A percentile compares a stretch with the other conserved stretches of the same genome.
Conservation (phyloP, 805 yeast genomes). For the Candida silvatica region DNA sequence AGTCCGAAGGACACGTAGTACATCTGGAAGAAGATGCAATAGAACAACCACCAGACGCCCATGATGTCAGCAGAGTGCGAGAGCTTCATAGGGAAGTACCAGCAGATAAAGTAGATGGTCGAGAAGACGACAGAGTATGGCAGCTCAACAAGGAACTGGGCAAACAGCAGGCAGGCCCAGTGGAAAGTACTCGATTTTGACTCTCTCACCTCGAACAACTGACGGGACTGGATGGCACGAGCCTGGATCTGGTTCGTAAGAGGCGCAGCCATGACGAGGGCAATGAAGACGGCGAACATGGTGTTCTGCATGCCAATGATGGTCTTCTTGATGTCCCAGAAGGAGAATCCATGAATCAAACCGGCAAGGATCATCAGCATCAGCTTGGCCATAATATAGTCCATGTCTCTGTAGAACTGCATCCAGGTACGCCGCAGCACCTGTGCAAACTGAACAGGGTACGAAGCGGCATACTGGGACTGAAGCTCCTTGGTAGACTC, state of each 20-base stretch:
- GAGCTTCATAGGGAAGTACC: slow-evolving; percentile 29
- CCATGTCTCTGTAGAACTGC: slow-evolving; percentile 41
- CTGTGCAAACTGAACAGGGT: slow-evolving; percentile 26
- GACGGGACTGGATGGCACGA: slow-evolving; percentile 51
- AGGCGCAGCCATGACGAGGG: slow-evolving; percentile 51
- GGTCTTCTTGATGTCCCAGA: slow-evolving; percentile 47
- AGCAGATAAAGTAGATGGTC: slow-evolving; percentile 37
- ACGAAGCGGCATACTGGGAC: slow-evolving; percentile 35
- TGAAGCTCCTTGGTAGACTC: slow-evolving; percentile 6
- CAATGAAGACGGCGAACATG: slow-evolving; percentile 41
- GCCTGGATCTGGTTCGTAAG: slow-evolving; percentile 59
- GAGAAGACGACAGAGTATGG: slow-evolving; percentile 46
- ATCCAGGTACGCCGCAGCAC: slow-evolving; percentile 30
- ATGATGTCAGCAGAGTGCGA: slow-evolving; percentile 30
- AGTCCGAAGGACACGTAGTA: slow-evolving; percentile 43
- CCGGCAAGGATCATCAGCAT: slow-evolving; percentile 31
- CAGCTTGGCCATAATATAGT: slow-evolving; percentile 40
- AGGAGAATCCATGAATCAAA: slow-evolving; percentile 45
- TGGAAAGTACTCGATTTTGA: slow-evolving; percentile 64
- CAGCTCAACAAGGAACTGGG: slow-evolving; percentile 50
- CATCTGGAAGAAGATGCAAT: slow-evolving; percentile 32
- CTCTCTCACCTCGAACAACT: slow-evolving; percentile 63
- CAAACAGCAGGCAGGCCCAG: slow-evolving; percentile 51
- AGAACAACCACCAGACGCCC: slow-evolving; percentile 35
- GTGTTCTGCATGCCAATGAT: slow-evolving; percentile 52